These are phyloP conservation scores for Prunella vulgaris DNA, from an alignment of 257 asterid genomes.

Conservation along the genomic window DNA sequence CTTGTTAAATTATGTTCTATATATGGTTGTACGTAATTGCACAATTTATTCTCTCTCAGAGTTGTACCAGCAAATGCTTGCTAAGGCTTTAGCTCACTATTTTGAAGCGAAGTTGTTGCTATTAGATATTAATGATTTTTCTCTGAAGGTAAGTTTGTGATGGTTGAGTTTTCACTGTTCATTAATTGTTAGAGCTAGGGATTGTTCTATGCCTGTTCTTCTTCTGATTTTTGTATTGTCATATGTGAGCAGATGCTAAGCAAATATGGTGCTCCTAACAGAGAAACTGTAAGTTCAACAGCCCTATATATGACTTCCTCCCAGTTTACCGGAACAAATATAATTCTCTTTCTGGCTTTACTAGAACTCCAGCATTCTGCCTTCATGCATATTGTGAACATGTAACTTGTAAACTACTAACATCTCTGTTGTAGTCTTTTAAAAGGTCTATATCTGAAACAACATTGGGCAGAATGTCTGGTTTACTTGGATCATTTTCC, in stretches of 20 bases:
- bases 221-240: constrained; percentile 15
- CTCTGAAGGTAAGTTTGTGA: constrained; percentile 50
- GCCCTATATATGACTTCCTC: neutral
- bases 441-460: constrained; percentile 81
- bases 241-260: constrained; percentile 56
- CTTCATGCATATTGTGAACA: neutral
- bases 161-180: neutral
- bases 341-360: neutral
- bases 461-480: constrained; percentile 63
- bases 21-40: neutral
- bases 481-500: constrained; percentile 59
- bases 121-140: constrained; percentile 69
- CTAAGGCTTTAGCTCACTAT: constrained; percentile 80
- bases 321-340: neutral
- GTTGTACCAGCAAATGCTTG: constrained; percentile 76
- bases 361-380: neutral
- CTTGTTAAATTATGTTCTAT: neutral
- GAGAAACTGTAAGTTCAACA: constrained; percentile 48
- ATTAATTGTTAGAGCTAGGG: neutral
- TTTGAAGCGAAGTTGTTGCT: constrained; percentile 72
- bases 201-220: neutral
- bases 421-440: constrained; percentile 44
- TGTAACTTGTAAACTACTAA: neutral
- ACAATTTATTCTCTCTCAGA: constrained; percentile 34
- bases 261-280: constrained; percentile 58